Base-by-base conservation (phyloP, 768 basidiomycete species). In the Paxillus ammoniavirescens region DNA sequence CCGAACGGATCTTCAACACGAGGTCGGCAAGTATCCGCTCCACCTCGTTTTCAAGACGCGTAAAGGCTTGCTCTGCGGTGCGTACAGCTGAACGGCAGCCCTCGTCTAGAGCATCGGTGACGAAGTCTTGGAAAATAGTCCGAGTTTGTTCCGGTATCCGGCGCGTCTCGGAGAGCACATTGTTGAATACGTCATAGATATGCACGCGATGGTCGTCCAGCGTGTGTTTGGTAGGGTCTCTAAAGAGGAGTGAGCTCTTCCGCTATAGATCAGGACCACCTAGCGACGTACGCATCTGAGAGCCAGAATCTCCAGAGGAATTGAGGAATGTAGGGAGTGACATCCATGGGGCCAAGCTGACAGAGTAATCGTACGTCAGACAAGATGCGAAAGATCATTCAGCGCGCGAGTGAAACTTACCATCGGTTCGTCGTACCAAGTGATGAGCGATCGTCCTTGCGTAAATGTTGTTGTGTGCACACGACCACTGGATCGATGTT, bases 231-330 rank as follows among this genome's bases (percentile, higher is more conserved):
- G 50, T 62, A n/a, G 60, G 55, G 50, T 65, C 65, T n/a, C 68
- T 69, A 51, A 2, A 33, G 23, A 31, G 41, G 8, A 8, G 13
- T 30, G 7, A 41, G 30, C 12, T 47, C 36, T 2, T 8, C 40
- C 2, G 36, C 5, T 42, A 14, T 21, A 14, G 42, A 37, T 21
- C 8, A 15, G 14, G 31, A 47, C 2, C 17, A 43, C 38, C n/a
- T 37, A 55, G 49, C n/a, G 50, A 69, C 79, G 37, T 62, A 76
- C 77, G 59, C 66, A 44, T 70, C 63, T 36, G 78, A 74, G 12
- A 81, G 63, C 80, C 80, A 82, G 53, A 81, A 75, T 13, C 74
- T 72, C 73, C 76, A 77, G 12, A 81, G 54, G 59, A 81, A 81
- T 15, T 63, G 65, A 23, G 80, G 80, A 30, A 78, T 61, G 54